Conservation (phyloP, 345 rosid genomes). For the Erucastrum elatum region DNA sequence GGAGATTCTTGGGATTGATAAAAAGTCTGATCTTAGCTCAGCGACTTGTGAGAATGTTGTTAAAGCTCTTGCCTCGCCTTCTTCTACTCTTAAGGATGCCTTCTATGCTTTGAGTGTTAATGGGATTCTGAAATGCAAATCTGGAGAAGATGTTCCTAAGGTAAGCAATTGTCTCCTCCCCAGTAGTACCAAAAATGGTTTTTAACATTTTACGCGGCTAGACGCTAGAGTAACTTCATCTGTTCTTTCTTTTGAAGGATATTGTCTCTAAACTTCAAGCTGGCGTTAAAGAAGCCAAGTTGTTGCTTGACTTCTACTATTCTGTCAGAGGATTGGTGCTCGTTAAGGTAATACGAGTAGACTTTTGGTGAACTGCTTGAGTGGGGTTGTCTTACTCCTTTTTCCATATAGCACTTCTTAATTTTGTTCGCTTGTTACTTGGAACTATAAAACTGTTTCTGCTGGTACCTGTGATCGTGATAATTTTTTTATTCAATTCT, state of each 20-base stretch:
- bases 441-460: not conserved
- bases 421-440: not conserved
- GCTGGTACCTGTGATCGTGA: not conserved
- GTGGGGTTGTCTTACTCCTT: not conserved
- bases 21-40: slow-evolving; percentile 50
- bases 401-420: not conserved
- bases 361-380: not conserved
- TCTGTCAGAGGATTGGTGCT: slow-evolving; percentile 71
- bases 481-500: slow-evolving; percentile 3
- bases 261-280: slow-evolving; percentile 64
- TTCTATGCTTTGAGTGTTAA: slow-evolving; percentile 70
- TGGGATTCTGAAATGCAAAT: slow-evolving; percentile 61
- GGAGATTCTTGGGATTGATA: slow-evolving; percentile 69
- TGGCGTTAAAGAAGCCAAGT: slow-evolving; percentile 59
- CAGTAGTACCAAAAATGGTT: not conserved
- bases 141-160: slow-evolving; percentile 51
- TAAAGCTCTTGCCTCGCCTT: slow-evolving; percentile 54
- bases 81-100: slow-evolving; percentile 63
- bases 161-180: slow-evolving; percentile 40
- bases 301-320: slow-evolving; percentile 73
- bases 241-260: slow-evolving; percentile 48
- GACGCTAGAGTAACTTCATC: not conserved
- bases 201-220: slow-evolving; percentile 8
- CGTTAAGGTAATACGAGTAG: slow-evolving; percentile 63
- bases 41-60: slow-evolving; percentile 52